Percentiles rank a stretch among this genome's conserved stretches.
These are phyloP conservation scores for Tulasnella calospora DNA, from an alignment of 768 basidiomycete genomes.

Conservation along the genomic window DNA sequence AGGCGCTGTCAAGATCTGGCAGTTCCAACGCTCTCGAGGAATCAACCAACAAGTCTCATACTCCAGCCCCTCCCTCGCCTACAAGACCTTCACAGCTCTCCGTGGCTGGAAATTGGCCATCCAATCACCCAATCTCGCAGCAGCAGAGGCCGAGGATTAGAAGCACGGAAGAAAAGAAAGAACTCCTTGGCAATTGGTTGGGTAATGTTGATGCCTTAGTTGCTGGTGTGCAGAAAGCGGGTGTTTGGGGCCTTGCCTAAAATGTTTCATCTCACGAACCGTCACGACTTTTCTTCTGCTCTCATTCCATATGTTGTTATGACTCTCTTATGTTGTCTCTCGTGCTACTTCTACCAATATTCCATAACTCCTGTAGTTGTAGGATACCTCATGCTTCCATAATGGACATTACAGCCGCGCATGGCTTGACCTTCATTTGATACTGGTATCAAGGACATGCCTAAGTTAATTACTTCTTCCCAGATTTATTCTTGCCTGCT, in stretches of 20 bases:
- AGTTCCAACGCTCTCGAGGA: slow-evolving; percentile 27
- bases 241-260: slow-evolving; percentile 67
- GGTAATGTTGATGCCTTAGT: slow-evolving; percentile 90
- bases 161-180: slow-evolving; percentile 74
- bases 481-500: slow-evolving; percentile 54
- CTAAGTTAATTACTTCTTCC: not conserved
- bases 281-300: not conserved
- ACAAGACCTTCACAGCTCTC: not conserved
- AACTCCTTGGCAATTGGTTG: slow-evolving; percentile 70
- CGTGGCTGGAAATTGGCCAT: slow-evolving; percentile 10
- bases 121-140: not conserved
- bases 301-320: not conserved
- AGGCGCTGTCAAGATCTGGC: not conserved
- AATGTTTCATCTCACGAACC: not conserved
- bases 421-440: not conserved
- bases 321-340: not conserved
- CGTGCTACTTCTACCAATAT: not conserved
- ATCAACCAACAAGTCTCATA: slow-evolving; percentile 18
- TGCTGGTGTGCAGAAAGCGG: slow-evolving; percentile 78
- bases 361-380: not conserved
- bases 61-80: slow-evolving; percentile 7
- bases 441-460: not conserved
- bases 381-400: not conserved
- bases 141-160: slow-evolving; percentile 31
- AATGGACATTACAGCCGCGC: not conserved